These are phyloP conservation scores for Fusarium mangiferae DNA, from an alignment of 2,329 filamentous ascomycete species.

Conservation along the genomic window DNA sequence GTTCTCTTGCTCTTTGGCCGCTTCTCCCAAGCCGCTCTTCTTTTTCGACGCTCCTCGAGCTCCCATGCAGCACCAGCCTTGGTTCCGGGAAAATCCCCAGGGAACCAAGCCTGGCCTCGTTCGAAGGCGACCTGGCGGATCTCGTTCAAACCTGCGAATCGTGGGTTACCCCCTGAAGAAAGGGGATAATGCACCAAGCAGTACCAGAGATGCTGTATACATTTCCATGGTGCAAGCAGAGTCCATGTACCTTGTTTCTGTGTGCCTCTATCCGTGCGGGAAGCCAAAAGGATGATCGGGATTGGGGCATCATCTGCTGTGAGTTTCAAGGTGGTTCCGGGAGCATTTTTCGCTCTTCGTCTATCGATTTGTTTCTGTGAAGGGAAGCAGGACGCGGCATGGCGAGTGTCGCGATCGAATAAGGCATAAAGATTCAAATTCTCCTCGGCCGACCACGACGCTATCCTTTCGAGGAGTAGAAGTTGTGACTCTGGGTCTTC, in stretches of 20 bases:
- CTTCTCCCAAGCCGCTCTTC: conserved; percentile 80
- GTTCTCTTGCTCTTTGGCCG: conserved; percentile 84
- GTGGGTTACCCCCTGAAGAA: conserved; percentile 80
- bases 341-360: conserved; percentile 70
- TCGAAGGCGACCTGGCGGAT: conserved; percentile 85
- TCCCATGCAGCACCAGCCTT: conserved; percentile 84
- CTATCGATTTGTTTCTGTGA: conserved; percentile 85
- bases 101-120: conserved; percentile 82
- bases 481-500: conserved; percentile 51
- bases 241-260: conserved; percentile 80
- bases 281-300: conserved; percentile 77
- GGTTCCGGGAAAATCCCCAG: conserved; percentile 84
- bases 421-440: conserved; percentile 61
- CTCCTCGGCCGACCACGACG: conserved; percentile 74
- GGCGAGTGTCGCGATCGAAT: conserved; percentile 75
- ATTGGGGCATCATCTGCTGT: conserved; percentile 76
- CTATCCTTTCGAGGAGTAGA: conserved; percentile 68
- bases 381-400: conserved; percentile 72
- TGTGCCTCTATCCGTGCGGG: conserved; percentile 58
- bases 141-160: conserved; percentile 85
- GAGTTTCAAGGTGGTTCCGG: conserved; percentile 70
- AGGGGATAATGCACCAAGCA: conserved; percentile 84
- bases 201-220: conserved; percentile 86
- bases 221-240: conserved; percentile 89
- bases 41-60: conserved; percentile 71